A percentile compares a stretch with the other conserved stretches of the same genome.
Conservation (phyloP, 202 grass and related monocot species). For the Panicum hallii region DNA sequence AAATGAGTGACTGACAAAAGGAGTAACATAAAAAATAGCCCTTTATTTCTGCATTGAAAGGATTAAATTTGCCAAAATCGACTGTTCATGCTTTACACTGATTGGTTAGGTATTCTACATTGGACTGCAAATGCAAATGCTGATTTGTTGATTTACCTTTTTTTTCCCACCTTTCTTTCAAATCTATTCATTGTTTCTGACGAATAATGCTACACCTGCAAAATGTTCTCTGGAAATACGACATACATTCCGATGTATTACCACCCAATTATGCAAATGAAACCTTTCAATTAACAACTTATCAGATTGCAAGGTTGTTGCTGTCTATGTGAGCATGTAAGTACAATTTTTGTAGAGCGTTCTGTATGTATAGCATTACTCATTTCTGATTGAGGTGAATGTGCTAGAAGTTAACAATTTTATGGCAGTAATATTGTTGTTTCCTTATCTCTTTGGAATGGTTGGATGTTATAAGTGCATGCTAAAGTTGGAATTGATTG, state of each 20-base stretch:
- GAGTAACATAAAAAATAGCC: not conserved
- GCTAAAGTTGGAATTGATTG: not conserved
- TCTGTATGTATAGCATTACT: not conserved
- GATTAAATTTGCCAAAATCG: not conserved
- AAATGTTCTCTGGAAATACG: too few species aligned
- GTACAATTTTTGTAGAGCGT: not conserved
- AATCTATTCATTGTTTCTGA: not conserved
- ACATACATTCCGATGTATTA: not conserved
- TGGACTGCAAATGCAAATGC: not conserved
- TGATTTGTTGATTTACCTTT: not conserved
- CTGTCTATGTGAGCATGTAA: not conserved
- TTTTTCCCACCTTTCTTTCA: not conserved
- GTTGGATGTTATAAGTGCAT: not conserved
- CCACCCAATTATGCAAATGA: not conserved
- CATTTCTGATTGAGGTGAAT: not conserved
- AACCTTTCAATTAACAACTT: not conserved
- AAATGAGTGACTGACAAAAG: not conserved
- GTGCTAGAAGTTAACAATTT: not conserved
- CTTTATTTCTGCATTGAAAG: not conserved
- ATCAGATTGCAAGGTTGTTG: not conserved
- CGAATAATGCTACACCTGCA: too few species aligned
- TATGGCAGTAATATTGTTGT: not conserved
- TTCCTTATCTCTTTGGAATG: not conserved
- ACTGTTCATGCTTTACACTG: not conserved
- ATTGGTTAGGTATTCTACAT: not conserved